Base-by-base conservation (phyloP, 1,139 yeast genomes). In the Sugiyamaella xylanicola region DNA sequence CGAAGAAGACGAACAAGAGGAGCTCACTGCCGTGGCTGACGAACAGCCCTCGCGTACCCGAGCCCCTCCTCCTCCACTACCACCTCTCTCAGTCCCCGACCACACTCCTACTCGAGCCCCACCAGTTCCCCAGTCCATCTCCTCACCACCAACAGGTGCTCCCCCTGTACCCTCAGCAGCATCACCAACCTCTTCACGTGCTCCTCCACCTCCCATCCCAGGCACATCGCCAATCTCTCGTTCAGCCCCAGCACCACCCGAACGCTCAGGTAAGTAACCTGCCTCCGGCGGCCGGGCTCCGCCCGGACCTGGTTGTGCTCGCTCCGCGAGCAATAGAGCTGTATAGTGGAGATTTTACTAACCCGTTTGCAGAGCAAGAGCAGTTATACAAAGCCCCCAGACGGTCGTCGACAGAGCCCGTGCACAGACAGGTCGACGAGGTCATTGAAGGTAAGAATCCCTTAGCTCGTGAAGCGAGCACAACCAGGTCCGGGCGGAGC, bases 361-460 rank as follows among this genome's bases (percentile, higher is more conserved):
- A 45, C 43, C 4, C 40, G 13, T 11, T 21, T 2, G 20, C 37
- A 39, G 51, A 39, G 22, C 44, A 36, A 7, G 51, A 39, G 20
- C 22, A 3, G 7, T 17, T 25, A 3, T 15, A 17, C 17, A 48
- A 29, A 20, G 47, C 37, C 15, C 37, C 46, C 5, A 16, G 52
- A 8, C 44, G 52, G 8, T 17, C 37, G 11, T 48, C 45, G n/a
- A 48, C 52, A 4, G 52, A 42, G 25, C 46, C 45, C 5, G 52
- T 29, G 3, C 13, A 27, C 5, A 19, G 15, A 7, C 56, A 50
- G 29, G 40, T 51, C 8, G 62, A 60, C 47, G 61, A 60, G 15
- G 56, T 56, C 11, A 51, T 56, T 53, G 60, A 58, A 45, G 51
- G 56, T 48, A 40, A 11, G 53, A 20, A 8, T 13, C 19, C 27